A percentile compares a stretch with the other conserved stretches of the same genome.
Evolutionary conservation across 148 eudicot genomes (phyloP).

Genomic region (Vaccinium darrowii): DNA sequence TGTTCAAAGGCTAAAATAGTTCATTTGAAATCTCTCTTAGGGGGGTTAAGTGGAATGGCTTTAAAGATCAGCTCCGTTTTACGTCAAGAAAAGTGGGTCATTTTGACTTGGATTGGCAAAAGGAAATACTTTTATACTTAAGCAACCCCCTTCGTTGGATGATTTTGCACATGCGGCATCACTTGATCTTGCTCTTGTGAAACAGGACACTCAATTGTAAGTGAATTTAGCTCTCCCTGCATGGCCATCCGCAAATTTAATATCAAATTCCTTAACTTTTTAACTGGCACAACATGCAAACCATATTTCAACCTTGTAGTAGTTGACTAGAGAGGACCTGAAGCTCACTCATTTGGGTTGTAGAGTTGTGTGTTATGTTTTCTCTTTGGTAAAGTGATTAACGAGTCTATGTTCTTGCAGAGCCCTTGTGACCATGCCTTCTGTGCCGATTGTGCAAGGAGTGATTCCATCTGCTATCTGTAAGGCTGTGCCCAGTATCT

Average conservation of each 20-base stretch:
- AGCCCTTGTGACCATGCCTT: constrained; percentile 94
- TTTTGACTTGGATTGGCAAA: background rate
- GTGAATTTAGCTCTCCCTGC: background rate
- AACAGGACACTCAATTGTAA: background rate
- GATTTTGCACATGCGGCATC: background rate
- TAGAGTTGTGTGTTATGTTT: background rate
- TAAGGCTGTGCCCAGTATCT: constrained; percentile 37
- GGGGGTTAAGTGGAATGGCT: background rate
- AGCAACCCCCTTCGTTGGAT: background rate
- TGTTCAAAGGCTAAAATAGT: too few species aligned
- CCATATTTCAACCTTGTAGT: background rate
- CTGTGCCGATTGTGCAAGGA: constrained; percentile 95
- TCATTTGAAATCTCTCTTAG: too few species aligned
- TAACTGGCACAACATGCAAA: too few species aligned
- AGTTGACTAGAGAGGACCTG: background rate
- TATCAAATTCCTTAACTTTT: background rate
- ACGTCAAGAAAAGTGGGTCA: background rate
- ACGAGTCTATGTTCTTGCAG: constrained; percentile 54
- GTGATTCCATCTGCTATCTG: constrained; percentile 92
- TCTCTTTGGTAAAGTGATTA: background rate
- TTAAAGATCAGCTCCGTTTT: background rate
- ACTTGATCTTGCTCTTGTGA: constrained; percentile 1
- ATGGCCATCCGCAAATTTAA: background rate
- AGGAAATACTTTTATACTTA: background rate
- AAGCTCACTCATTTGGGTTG: background rate